Evolutionary conservation across 2,329 filamentous ascomycete genomes (phyloP), one percentile per base, ranked within the genome.

Genomic region (Arthrobotrys sphaeroides): DNA sequence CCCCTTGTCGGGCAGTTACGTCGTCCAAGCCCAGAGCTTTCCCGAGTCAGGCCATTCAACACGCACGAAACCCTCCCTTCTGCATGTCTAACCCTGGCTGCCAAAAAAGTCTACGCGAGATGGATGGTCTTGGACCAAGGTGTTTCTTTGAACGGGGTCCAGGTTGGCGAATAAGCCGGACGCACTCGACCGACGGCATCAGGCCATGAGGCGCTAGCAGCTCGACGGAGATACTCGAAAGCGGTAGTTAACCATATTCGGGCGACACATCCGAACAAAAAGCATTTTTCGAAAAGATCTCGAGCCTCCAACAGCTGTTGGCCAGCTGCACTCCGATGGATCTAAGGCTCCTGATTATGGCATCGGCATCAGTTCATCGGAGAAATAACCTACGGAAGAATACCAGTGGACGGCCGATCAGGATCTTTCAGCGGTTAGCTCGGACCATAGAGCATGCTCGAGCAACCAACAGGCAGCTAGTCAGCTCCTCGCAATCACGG

Each of bases 401-500:
- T 57, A 66, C 61, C 7, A 38, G 20, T 31, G 43, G 33, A 47
- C 20, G 43, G 66, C 45, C 62, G 55, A 55, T 55, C 51, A 18
- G 24, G 28, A 38, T 55, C 43, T 26, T 28, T 55, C 22, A 40
- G 31, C 62, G 45, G 55, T 36, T 43, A 45, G 28, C 36, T 70
- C 36, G 13, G 33, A n/a, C n/a, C n/a, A n/a, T n/a, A n/a, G n/a
- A n/a, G n/a, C n/a, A n/a, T 62, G 33, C 18, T 43, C 36, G 43
- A 2, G 18, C 60, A 49, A 18, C 53, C 28, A 40, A 42, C 43
- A 40, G 26, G 22, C 28, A 38, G 13, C 55, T 67, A 40, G 26
- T n/a, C 28, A 38, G 13, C 55, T 67, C 70, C 70, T 74, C 53
- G 61, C 61, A 62, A 67, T 40, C 55, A 68, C 70, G 70, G 62